phyloP scores from a whole-genome alignment of 352 stramenopile genomes.

The Globisporangium splendens region DNA sequence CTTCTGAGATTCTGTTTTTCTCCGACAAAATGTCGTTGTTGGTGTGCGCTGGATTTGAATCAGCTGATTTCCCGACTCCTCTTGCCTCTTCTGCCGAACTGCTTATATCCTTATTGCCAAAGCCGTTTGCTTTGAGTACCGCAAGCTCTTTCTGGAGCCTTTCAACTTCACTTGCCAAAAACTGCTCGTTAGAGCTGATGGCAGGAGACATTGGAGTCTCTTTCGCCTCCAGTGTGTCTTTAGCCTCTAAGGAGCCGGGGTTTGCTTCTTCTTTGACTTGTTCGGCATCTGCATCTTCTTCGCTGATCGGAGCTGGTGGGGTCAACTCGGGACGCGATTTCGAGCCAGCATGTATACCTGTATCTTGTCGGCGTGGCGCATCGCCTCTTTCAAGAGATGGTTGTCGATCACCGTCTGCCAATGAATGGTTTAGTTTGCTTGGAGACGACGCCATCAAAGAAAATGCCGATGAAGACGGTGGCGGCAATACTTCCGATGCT shows the following conservation, averaged over 20 bases:
- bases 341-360: background rate
- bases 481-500: background rate
- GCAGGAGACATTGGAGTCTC: background rate
- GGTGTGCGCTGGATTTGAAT: background rate
- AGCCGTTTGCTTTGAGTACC: constrained; percentile 4
- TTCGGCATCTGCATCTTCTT: background rate
- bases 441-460: constrained; percentile 10
- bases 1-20: background rate
- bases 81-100: constrained; percentile 2
- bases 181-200: constrained; percentile 26
- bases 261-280: background rate
- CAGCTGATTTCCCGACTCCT: background rate
- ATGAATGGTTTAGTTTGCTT: constrained; percentile 5
- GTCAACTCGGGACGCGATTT: constrained; percentile 4
- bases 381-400: background rate
- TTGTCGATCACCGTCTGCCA: background rate
- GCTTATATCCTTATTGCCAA: background rate
- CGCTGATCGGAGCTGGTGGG: background rate
- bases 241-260: background rate
- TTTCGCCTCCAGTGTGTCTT: background rate
- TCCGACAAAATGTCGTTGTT: background rate
- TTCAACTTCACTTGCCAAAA: constrained; percentile 26
- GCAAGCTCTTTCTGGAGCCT: constrained; percentile 28
- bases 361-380: constrained; percentile 4
- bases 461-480: constrained; percentile 4